A percentile compares a stretch with the other conserved stretches of the same genome.
Conservation (phyloP, 768 basidiomycete genomes). For the Lactarius quietus region DNA sequence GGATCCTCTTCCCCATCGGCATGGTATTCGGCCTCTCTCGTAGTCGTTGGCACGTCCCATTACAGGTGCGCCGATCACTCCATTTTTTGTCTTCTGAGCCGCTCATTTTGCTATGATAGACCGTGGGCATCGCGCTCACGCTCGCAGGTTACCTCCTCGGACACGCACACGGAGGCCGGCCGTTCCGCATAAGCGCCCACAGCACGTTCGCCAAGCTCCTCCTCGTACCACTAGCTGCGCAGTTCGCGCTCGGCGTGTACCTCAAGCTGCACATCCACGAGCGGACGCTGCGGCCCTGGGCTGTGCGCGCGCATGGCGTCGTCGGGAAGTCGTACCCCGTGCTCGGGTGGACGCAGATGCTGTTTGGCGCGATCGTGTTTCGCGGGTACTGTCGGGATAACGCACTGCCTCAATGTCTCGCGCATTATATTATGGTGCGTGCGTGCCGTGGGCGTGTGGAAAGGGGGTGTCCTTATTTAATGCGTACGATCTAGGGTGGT, state of each 20-base stretch:
- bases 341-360: conserved; percentile 84
- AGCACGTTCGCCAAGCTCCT: conserved; percentile 64
- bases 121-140: conserved; percentile 64
- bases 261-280: conserved; percentile 91
- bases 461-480: not conserved
- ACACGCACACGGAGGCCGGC: conserved; percentile 79
- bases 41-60: conserved; percentile 87
- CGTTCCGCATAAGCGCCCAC: conserved; percentile 73
- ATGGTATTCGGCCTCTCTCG: conserved; percentile 74
- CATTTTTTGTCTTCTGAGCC: not conserved
- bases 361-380: conserved; percentile 77
- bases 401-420: conserved; percentile 78
- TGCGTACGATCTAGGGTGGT: conserved; percentile 54
- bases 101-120: conserved; percentile 36
- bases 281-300: conserved; percentile 63
- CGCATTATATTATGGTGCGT: conserved; percentile 76
- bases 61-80: conserved; percentile 53
- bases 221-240: conserved; percentile 58
- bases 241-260: conserved; percentile 77
- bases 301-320: conserved; percentile 67
- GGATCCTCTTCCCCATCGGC: conserved; percentile 79
- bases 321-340: conserved; percentile 83
- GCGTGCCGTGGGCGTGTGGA: not conserved
- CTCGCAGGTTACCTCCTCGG: conserved; percentile 76
- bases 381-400: conserved; percentile 79